Base-by-base conservation (phyloP, 768 basidiomycete species). In the Tylopilus rubrobrunneus region DNA sequence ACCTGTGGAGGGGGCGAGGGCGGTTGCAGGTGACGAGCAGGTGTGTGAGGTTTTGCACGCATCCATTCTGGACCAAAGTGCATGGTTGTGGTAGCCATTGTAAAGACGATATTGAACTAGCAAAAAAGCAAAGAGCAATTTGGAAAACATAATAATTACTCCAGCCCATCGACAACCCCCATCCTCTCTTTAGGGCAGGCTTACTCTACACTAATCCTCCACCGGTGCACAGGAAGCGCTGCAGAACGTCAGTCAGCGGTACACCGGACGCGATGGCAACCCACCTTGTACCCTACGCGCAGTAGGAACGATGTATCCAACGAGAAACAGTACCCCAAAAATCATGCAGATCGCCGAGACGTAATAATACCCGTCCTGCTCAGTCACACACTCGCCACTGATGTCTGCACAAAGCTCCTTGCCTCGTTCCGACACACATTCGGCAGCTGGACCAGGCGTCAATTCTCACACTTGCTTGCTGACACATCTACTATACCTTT, bases 31-130 rank as follows among this genome's bases (percentile, higher is more conserved):
- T 76, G 71, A 65, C 78, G 82, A 56, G 78, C 66, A 43, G 78
- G 69, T 44, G 78, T 70, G 53, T 82, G 81, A 57, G 80, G 82
- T 74, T 91, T 91, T 60, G 84, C 80, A 64, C 90, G 84, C 90
- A 92, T 92, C 90, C 90, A 92, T 73, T 92, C 90, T 45, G 90
- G 90, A 65, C 89, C 90, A 77, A 92, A 92, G 70, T 92, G 90
- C 83, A 92, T 87, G 11, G 88, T 85, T 27, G 79, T 77, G 58
- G 87, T 67, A 44, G 78, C 68, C 78, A 79, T 72, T 75, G 49
- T 56, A 54, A 46, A 42, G 29, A 48, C 29, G 42, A 28, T 25
- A 3, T 37, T 37, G 21, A 40, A 50, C 41, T 29, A 42, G 36
- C 49, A 34, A 44, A 17, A 10, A 17, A 17, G 27, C 52, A 41